Conservation (phyloP, 2,329 filamentous ascomycete species). For the Aspergillus uvarum region DNA sequence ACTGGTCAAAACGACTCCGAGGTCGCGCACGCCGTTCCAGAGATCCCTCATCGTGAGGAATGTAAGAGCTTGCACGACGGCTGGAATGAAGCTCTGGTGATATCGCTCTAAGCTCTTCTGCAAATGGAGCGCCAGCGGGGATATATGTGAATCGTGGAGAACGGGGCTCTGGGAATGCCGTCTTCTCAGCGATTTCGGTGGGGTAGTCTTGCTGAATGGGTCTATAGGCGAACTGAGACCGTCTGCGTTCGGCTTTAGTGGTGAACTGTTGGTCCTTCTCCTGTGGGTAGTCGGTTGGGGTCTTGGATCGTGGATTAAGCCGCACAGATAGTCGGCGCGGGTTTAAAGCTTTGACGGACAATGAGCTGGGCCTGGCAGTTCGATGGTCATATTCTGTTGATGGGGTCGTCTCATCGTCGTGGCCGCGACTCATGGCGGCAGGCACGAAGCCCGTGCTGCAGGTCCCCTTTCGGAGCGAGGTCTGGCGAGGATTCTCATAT, state of each 20-base stretch:
- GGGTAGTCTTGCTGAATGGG: conserved; percentile 35
- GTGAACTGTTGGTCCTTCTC: conserved; percentile 3
- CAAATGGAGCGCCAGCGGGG: conserved; percentile 28
- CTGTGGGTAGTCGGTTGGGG: not conserved
- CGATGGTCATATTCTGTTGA: conserved; percentile 1
- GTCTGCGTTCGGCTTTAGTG: conserved; percentile 11
- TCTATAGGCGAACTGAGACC: conserved; percentile 34
- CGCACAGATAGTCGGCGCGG: conserved; percentile 32
- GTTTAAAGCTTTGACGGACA: conserved; percentile 23
- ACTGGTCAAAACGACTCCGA: not conserved
- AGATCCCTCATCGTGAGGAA: not conserved
- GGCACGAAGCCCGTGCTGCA: not conserved
- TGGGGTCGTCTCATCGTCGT: conserved; percentile 15
- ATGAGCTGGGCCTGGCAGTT: conserved; percentile 19
- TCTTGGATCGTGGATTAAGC: conserved; percentile 25
- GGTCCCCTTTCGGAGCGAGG: conserved; percentile 9
- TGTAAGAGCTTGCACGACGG: not conserved
- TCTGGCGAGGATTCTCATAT: conserved; percentile 28
- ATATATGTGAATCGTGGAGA: conserved; percentile 35
- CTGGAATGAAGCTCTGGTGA: not conserved
- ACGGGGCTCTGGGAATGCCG: conserved; percentile 5
- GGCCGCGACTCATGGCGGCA: conserved; percentile 7
- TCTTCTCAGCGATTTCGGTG: conserved; percentile 28
- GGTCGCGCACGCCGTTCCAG: not conserved
- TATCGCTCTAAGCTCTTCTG: conserved; percentile 21